Percentiles rank a stretch among this genome's conserved stretches.
Conservation (phyloP, 768 basidiomycete species). For the Tulasnella calospora region DNA sequence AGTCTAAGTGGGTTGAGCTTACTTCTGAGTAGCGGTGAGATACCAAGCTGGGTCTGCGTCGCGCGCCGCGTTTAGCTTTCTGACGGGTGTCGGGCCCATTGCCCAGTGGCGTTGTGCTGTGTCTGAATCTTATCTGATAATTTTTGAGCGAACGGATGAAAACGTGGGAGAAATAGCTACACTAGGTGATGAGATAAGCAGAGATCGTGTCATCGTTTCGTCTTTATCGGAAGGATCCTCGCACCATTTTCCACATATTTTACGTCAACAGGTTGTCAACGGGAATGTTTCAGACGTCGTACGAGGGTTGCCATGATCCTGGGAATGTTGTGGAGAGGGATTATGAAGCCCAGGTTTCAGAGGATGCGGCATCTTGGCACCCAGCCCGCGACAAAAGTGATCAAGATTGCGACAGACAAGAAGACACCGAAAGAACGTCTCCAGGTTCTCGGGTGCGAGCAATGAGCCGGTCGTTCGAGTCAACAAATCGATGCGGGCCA, state of each 20-base stretch:
- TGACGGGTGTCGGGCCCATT: conserved; percentile 4
- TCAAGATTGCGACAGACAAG: background rate
- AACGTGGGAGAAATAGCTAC: background rate
- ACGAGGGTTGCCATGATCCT: background rate
- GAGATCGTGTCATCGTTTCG: background rate
- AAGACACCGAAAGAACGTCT: background rate
- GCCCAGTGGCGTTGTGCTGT: conserved; percentile 2
- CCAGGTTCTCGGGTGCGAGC: background rate
- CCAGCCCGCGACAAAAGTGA: background rate
- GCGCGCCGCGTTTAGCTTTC: conserved; percentile 2
- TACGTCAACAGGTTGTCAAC: background rate
- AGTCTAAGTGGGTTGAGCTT: background rate
- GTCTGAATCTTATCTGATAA: conserved; percentile 5
- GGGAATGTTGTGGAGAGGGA: background rate
- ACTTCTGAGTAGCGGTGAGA: conserved; percentile 1
- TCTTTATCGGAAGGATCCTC: background rate
- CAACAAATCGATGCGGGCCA: no score
- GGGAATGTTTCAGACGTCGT: background rate
- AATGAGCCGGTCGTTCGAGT: background rate
- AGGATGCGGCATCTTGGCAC: background rate
- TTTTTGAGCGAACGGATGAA: background rate
- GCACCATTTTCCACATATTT: background rate
- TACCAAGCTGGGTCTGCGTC: conserved; percentile 3
- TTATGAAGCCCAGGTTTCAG: background rate
- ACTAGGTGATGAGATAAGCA: background rate